Percentiles rank a stretch among this genome's conserved stretches.
Evolutionary conservation across 2,329 filamentous ascomycete genomes (phyloP).

Genomic region (Fragosphaeria purpurea): DNA sequence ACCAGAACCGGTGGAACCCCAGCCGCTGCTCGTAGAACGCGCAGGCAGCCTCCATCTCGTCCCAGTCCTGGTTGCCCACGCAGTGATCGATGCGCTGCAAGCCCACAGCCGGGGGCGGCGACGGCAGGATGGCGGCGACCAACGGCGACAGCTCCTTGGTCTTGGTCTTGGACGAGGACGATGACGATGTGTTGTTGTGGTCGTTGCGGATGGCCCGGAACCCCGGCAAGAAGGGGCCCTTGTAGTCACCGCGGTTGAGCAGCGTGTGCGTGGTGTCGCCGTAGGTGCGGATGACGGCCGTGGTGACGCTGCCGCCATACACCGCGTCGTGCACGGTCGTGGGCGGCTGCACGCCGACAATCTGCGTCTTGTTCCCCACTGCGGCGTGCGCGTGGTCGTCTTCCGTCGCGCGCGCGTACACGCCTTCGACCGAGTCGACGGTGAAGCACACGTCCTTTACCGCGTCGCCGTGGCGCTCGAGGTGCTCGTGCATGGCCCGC

Average conservation of each 20-base stretch:
- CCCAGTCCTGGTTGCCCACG: constrained; percentile 94
- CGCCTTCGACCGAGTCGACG: constrained; percentile 76
- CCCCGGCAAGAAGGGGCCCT: constrained; percentile 72
- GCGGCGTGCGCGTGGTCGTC: constrained; percentile 39
- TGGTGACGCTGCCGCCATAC: constrained; percentile 58
- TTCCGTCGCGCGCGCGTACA: constrained; percentile 64
- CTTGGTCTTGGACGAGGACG: constrained; percentile 5
- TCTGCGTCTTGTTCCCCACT: neutral
- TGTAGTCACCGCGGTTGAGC: constrained; percentile 61
- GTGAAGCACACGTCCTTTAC: constrained; percentile 95
- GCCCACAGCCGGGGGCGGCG: constrained; percentile 49
- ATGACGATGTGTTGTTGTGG: no score
- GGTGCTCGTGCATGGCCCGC: constrained; percentile 67
- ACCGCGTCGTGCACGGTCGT: constrained; percentile 43
- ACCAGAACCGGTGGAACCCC: constrained; percentile 95
- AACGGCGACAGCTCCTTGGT: constrained; percentile 15
- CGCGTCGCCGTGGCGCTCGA: constrained; percentile 81
- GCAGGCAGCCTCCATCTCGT: constrained; percentile 64
- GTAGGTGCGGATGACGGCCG: constrained; percentile 81
- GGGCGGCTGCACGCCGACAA: constrained; percentile 49
- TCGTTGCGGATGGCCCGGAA: constrained; percentile 48
- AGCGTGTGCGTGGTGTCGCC: constrained; percentile 93
- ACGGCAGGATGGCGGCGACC: constrained; percentile 30
- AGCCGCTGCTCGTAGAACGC: constrained; percentile 78
- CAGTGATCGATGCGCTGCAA: constrained; percentile 85